These are phyloP conservation scores for Lachnellula subtilissima DNA, from an alignment of 2,329 filamentous ascomycete genomes.

Conservation along the genomic window DNA sequence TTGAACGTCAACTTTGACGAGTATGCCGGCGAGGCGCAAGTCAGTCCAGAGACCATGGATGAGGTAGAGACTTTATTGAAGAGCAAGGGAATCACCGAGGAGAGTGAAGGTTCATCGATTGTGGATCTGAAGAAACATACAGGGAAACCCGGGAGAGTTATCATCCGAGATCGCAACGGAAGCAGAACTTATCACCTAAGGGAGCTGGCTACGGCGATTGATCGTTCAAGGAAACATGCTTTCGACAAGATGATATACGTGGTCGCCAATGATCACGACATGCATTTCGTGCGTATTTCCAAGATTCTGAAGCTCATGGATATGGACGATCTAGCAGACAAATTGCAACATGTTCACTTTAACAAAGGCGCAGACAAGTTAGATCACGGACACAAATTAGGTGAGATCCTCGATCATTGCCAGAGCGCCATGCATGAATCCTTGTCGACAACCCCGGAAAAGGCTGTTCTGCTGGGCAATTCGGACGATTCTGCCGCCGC, in stretches of 20 bases:
- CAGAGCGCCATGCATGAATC: constrained; percentile 5
- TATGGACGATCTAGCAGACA: constrained; percentile 7
- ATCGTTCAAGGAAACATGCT: constrained; percentile 56
- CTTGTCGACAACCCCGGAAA: constrained; percentile 3
- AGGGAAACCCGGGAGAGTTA: constrained; percentile 60
- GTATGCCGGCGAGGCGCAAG: constrained; percentile 65
- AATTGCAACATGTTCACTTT: constrained; percentile 12
- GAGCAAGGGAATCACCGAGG: constrained; percentile 56
- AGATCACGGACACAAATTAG: constrained; percentile 4
- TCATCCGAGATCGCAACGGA: constrained; percentile 63
- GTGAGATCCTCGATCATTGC: constrained; percentile 9
- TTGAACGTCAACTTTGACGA: constrained; percentile 62
- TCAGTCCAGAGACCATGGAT: constrained; percentile 52
- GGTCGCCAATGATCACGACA: constrained; percentile 36
- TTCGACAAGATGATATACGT: constrained; percentile 68
- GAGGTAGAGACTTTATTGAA: constrained; percentile 54
- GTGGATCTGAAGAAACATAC: constrained; percentile 67
- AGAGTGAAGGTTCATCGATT: constrained; percentile 61
- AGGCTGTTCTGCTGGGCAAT: constrained; percentile 1
- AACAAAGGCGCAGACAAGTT: constrained; percentile 2
- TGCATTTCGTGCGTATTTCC: constrained; percentile 38
- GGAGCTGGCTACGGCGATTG: constrained; percentile 61
- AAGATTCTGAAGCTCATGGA: constrained; percentile 31
- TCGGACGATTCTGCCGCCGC: neutral
- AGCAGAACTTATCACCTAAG: constrained; percentile 65